A percentile compares a stretch with the other conserved stretches of the same genome.
Evolutionary conservation across 495 filamentous ascomycete species (phyloP).

Genomic region (Hyphodiscus hymeniophilus): DNA sequence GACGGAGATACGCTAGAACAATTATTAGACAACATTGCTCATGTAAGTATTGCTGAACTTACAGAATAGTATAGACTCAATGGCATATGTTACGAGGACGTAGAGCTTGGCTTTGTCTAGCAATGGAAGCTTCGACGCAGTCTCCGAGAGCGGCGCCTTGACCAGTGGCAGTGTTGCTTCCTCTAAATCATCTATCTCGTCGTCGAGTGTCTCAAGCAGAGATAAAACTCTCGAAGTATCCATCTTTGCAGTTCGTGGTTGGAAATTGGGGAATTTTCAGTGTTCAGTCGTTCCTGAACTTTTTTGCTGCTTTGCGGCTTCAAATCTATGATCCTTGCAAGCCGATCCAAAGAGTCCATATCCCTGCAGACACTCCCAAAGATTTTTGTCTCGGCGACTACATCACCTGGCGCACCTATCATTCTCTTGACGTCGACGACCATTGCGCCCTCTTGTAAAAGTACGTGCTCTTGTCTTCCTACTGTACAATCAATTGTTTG

Average conservation of each 20-base stretch:
- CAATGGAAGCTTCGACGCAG: constrained; percentile 72
- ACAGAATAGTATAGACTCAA: constrained; percentile 93
- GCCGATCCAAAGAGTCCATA: no score
- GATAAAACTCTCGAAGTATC: constrained; percentile 21
- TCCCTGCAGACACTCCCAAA: no score
- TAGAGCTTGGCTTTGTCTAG: constrained; percentile 92
- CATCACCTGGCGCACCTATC: no score
- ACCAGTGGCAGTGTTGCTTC: constrained; percentile 63
- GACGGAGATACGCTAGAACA: constrained; percentile 59
- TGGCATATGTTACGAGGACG: constrained; percentile 71
- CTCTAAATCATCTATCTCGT: constrained; percentile 68
- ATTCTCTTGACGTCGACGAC: no score
- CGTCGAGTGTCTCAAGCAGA: constrained; percentile 63
- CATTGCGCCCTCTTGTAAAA: no score
- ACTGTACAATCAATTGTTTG: background rate
- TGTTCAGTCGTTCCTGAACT: background rate
- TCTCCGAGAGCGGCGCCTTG: constrained; percentile 50
- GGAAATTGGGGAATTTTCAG: constrained; percentile 3
- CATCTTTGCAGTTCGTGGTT: constrained; percentile 14
- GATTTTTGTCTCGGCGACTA: no score
- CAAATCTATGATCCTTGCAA: no score
- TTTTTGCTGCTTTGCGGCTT: constrained; percentile 2
- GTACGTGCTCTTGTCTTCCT: background rate
- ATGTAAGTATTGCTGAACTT: constrained; percentile 20
- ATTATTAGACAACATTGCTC: constrained; percentile 21